Evolutionary conservation across 305 asterid species (phyloP), one percentile per base, ranked within the genome.

Genomic region (Rubia tinctorum): DNA sequence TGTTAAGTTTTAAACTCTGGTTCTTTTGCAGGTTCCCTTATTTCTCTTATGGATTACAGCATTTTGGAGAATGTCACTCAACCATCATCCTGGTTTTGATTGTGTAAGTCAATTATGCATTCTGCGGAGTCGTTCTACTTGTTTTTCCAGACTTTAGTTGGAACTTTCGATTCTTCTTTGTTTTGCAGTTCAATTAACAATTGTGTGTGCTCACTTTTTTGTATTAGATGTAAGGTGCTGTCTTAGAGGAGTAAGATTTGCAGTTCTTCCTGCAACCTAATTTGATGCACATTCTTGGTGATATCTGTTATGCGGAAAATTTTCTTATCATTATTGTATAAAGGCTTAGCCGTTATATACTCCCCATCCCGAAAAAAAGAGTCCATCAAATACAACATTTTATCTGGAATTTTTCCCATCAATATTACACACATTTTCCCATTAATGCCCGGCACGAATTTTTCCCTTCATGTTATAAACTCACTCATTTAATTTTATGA

Each of bases 41-140:
- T 94, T 94, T 84, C 76, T 91, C 75, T 76, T 88, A 82, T 84
- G 93, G 89, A 72, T 94, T 71, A 75, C 86, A 65, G 87, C 89
- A 81, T 63, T 90, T 69, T 90, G 96, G 18, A 86, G 88, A 73
- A 94, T 91, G 99, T 90, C 97, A 69, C 75, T 89, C 82, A 80
- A 86, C 78, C 91, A 88, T 81, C 95, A 94, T 84, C 86, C 94
- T 80, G 99, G 95, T 75, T 94, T 94, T 89, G 95, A 94, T 84
- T 82, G 84, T 85, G 99, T 94, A 88, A 89, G 97, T 58, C 78
- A 43, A 71, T 70, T 62, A 25, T 40, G 14, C 22, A 17, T 53
- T 53, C 59, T 53, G 42, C 49, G 61, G 0, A 53, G 22, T 53
- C 8, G 56, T 62, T 39, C 17, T 55, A 44, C 45, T 34, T 72